These are phyloP conservation scores for Nakazawaea laoshanensis DNA, from an alignment of 805 yeast species.

Conservation along the genomic window DNA sequence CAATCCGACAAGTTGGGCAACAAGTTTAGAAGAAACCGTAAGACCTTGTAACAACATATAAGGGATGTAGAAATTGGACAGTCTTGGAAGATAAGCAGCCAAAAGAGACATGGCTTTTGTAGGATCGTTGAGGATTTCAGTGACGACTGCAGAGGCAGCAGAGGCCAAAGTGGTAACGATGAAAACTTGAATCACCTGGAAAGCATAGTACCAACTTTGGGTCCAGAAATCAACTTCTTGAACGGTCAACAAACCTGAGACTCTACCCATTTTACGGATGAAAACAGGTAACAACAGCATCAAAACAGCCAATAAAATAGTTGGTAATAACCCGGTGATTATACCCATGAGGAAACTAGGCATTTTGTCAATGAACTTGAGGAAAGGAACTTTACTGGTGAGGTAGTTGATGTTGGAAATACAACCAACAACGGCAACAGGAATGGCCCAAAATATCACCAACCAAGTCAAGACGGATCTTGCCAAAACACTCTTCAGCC, in stretches of 20 bases:
- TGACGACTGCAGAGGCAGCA: slow-evolving; percentile 71
- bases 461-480: slow-evolving; percentile 53
- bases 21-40: slow-evolving; percentile 62
- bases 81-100: slow-evolving; percentile 74
- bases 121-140: slow-evolving; percentile 63
- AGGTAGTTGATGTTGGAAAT: slow-evolving; percentile 79
- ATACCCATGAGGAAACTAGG: slow-evolving; percentile 70
- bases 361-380: slow-evolving; percentile 66
- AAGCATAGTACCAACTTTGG: slow-evolving; percentile 84
- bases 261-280: slow-evolving; percentile 66
- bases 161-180: slow-evolving; percentile 79
- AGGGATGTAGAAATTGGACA: slow-evolving; percentile 84
- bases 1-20: slow-evolving; percentile 70
- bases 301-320: slow-evolving; percentile 69
- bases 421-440: slow-evolving; percentile 95
- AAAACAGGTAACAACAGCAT: slow-evolving; percentile 85
- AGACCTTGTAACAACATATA: slow-evolving; percentile 80
- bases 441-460: slow-evolving; percentile 90
- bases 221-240: slow-evolving; percentile 75
- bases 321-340: slow-evolving; percentile 82
- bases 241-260: slow-evolving; percentile 62
- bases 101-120: slow-evolving; percentile 62
- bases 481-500: slow-evolving; percentile 49
- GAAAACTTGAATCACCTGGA: slow-evolving; percentile 86
- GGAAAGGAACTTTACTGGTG: slow-evolving; percentile 63